These are phyloP conservation scores for Cinnamomum chago DNA, from an alignment of 164 flowering plant species.

Conservation along the genomic window DNA sequence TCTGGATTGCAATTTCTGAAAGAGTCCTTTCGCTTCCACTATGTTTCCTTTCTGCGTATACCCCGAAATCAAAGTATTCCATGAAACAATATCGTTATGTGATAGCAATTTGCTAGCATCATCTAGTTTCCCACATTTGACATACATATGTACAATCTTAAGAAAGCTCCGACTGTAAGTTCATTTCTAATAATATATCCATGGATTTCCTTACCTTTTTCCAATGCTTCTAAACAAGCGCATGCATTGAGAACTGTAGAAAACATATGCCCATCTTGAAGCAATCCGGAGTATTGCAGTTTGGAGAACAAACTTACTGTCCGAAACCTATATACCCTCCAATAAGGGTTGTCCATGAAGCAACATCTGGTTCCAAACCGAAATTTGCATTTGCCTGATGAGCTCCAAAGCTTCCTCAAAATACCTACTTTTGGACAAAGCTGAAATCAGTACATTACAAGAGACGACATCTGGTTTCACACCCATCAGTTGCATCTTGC, in stretches of 20 bases:
- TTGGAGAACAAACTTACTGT: slow-evolving; percentile 7
- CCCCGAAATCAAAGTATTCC: slow-evolving; percentile 12
- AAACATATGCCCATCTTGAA: slow-evolving; percentile 9
- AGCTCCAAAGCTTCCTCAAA: slow-evolving; percentile 14
- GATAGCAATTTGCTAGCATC: slow-evolving; percentile 6
- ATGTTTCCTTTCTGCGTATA: slow-evolving; percentile 2
- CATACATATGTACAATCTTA: slow-evolving; percentile 11
- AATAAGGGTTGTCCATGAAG: slow-evolving; percentile 18
- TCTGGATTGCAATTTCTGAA: slow-evolving; percentile 4
- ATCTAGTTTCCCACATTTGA: slow-evolving; percentile 10
- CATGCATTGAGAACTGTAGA: slow-evolving; percentile 12
- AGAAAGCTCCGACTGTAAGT: background rate
- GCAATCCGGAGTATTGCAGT: background rate
- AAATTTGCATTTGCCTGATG: slow-evolving; percentile 10
- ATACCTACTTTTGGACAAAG: slow-evolving; percentile 8
- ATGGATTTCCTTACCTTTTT: slow-evolving; percentile 16
- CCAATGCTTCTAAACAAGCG: slow-evolving; percentile 8
- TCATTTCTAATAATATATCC: slow-evolving; percentile 8
- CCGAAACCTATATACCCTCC: slow-evolving; percentile 11
- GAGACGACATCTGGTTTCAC: slow-evolving; percentile 14
- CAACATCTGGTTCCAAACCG: slow-evolving; percentile 15
- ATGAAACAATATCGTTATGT: slow-evolving; percentile 4
- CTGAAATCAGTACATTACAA: slow-evolving; percentile 14
- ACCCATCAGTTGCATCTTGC: slow-evolving; percentile 11
- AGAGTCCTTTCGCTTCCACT: slow-evolving; percentile 9